phyloP scores from a whole-genome alignment of 768 basidiomycete genomes.

The Boletus tomentosulus region DNA sequence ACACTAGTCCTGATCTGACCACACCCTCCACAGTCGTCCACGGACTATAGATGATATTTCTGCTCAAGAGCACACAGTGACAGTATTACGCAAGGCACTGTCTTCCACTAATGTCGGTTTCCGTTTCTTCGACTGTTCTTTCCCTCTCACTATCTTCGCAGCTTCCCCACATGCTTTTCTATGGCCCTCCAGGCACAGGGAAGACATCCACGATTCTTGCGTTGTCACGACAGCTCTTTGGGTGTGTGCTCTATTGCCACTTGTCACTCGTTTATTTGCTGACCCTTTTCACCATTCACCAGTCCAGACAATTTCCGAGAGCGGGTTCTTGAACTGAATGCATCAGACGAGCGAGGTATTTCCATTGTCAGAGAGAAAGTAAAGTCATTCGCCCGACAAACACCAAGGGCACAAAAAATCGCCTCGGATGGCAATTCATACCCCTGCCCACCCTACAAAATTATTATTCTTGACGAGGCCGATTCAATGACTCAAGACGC shows the following conservation, averaged over 20 bases:
- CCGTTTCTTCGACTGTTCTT: not conserved
- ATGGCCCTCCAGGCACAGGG: conserved; percentile 97
- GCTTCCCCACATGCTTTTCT: conserved; percentile 99
- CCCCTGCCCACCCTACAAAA: conserved; percentile 97
- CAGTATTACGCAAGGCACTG: conserved; percentile 86
- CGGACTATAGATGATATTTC: conserved; percentile 98
- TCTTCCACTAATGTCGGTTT: conserved; percentile 81
- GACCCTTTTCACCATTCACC: conserved; percentile 1
- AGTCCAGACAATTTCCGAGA: conserved; percentile 93
- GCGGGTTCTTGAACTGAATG: conserved; percentile 94
- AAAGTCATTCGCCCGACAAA: conserved; percentile 95
- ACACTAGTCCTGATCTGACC: not conserved
- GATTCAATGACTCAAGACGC: conserved; percentile 99
- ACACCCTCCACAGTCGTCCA: conserved; percentile 62
- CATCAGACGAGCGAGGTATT: conserved; percentile 98
- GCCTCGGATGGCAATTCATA: conserved; percentile 81
- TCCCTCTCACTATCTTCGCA: conserved; percentile 34
- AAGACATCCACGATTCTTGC: conserved; percentile 99
- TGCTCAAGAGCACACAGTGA: conserved; percentile 94
- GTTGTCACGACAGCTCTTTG: conserved; percentile 88
- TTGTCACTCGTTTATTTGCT: not conserved
- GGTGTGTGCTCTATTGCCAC: conserved; percentile 46
- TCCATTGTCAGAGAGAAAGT: conserved; percentile 96
- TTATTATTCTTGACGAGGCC: conserved; percentile 97
- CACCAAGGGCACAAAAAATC: conserved; percentile 70